phyloP scores from a whole-genome alignment of 1,284 basidiomycete species.

The Xerocomus nothofagi region DNA sequence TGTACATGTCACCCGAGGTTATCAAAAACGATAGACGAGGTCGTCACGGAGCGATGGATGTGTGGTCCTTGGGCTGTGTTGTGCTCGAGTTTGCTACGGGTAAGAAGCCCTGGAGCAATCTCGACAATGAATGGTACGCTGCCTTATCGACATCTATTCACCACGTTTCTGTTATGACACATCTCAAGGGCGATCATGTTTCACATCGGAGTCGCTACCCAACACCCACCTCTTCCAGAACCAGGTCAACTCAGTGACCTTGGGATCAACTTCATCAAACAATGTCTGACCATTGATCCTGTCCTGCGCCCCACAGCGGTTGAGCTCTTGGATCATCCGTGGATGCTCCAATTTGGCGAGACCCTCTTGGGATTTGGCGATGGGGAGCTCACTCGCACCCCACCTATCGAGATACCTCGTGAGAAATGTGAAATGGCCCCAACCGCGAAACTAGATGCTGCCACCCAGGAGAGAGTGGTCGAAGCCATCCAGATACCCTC shows the following conservation, averaged over 20 bases:
- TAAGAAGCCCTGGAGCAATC: constrained; percentile 95
- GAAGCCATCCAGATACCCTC: constrained; percentile 49
- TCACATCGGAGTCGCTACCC: constrained; percentile 96
- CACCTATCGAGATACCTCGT: constrained; percentile 47
- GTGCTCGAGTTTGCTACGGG: constrained; percentile 96
- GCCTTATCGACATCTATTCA: neutral
- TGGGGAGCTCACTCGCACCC: constrained; percentile 54
- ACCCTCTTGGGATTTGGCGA: constrained; percentile 67
- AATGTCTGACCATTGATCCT: constrained; percentile 90
- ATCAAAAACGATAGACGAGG: constrained; percentile 91
- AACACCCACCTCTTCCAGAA: constrained; percentile 95
- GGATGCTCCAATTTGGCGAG: constrained; percentile 84
- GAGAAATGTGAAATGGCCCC: constrained; percentile 50
- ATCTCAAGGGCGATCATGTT: constrained; percentile 90
- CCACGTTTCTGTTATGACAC: constrained; percentile 3
- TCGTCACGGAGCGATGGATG: constrained; percentile 95
- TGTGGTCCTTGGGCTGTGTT: constrained; percentile 97
- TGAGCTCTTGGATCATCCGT: constrained; percentile 87
- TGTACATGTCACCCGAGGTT: constrained; percentile 99
- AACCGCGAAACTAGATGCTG: constrained; percentile 57
- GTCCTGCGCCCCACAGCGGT: constrained; percentile 80
- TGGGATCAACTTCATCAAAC: constrained; percentile 93
- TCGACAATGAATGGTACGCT: constrained; percentile 96
- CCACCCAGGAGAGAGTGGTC: constrained; percentile 59
- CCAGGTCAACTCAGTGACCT: constrained; percentile 84